A percentile compares a stretch with the other conserved stretches of the same genome.
Conservation (phyloP, 1,284 basidiomycete genomes). For the Ustilago crameri region DNA sequence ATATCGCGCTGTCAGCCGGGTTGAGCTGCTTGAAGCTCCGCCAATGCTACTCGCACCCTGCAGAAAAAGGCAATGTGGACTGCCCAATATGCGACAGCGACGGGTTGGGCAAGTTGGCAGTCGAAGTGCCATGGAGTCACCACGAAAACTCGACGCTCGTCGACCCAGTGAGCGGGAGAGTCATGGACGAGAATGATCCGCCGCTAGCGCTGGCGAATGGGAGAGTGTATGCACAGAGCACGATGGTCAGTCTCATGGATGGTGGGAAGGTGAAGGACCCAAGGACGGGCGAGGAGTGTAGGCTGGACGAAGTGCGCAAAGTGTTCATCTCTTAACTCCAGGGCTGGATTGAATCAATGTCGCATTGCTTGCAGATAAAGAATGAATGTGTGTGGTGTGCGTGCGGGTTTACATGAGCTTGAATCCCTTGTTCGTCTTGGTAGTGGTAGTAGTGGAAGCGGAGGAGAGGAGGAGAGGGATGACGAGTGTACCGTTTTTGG, state of each 20-base stretch:
- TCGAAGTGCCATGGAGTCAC: conserved; percentile 90
- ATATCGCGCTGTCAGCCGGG: conserved; percentile 63
- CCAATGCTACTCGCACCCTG: conserved; percentile 41
- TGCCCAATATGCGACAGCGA: conserved; percentile 85
- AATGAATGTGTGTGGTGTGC: background rate
- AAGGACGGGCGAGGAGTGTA: conserved; percentile 76
- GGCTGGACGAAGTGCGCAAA: conserved; percentile 79
- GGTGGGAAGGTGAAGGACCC: conserved; percentile 73
- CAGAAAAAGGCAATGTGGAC: conserved; percentile 70
- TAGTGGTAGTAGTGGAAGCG: background rate
- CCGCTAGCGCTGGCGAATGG: conserved; percentile 92
- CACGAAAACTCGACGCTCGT: conserved; percentile 95
- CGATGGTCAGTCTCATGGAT: conserved; percentile 82
- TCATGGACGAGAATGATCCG: conserved; percentile 93
- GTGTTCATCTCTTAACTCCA: conserved; percentile 58
- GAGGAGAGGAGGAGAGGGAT: conserved; percentile 64
- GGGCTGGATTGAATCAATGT: background rate
- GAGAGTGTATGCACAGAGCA: conserved; percentile 87
- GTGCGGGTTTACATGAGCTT: conserved; percentile 5
- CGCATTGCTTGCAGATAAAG: background rate
- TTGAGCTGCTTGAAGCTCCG: conserved; percentile 59
- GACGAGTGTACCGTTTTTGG: conserved; percentile 79
- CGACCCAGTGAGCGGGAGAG: conserved; percentile 78
- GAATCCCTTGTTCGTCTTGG: background rate
- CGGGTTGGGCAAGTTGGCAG: conserved; percentile 78